Evolutionary conservation across 495 filamentous ascomycete species (phyloP), one percentile per base, ranked within the genome.

Genomic region (Penicillium robsamsonii): DNA sequence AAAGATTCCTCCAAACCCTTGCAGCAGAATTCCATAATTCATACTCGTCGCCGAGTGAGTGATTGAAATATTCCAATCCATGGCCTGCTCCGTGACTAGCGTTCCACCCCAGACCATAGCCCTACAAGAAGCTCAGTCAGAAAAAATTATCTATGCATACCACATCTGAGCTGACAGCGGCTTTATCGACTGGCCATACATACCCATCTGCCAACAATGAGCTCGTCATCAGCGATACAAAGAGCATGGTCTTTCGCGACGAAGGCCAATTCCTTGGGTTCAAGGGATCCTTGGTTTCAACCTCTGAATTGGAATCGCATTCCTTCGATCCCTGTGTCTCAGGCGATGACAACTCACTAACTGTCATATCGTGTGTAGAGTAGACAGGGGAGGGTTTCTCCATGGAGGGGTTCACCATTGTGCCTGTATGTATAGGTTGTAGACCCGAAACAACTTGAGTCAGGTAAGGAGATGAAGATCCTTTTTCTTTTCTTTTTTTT

Each of bases 1-100:
- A 50, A 81, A 68, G n/a, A 82, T 64, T 8, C 80, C 78, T 27
- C 80, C 79, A 46, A 79, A 73, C 0, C 77, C 80, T 59, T 82
- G 79, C 51, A 81, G 65, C 54, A 82, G 68, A 55, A 83, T 76
- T 17, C 75, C 77, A 30, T 74, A 77, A 61, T 71, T 75, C 63
- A 79, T 73, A 15, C 77, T 81, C 8, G 71, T 73, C 0, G 74
- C 68, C 9, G 79, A 74, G 30, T 74, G 67, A 8, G 68, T 52
- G 30, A 77, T 47, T 7, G 55, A 67, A 58, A 81, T 78, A n/a
- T 67, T 48, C 78, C 78, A 81, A 29, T 75, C 71, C 29, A 70
- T 61, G 3, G 76, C 74, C 57, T 83, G 80, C n/a, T 67, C 62
- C 37, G 72, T 71, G 43, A 83, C 69, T 25, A 81, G 59, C 1